Percentiles rank a stretch among this genome's conserved stretches.
Conservation (phyloP, 1,284 basidiomycete genomes). For the Bjerkandera adusta region DNA sequence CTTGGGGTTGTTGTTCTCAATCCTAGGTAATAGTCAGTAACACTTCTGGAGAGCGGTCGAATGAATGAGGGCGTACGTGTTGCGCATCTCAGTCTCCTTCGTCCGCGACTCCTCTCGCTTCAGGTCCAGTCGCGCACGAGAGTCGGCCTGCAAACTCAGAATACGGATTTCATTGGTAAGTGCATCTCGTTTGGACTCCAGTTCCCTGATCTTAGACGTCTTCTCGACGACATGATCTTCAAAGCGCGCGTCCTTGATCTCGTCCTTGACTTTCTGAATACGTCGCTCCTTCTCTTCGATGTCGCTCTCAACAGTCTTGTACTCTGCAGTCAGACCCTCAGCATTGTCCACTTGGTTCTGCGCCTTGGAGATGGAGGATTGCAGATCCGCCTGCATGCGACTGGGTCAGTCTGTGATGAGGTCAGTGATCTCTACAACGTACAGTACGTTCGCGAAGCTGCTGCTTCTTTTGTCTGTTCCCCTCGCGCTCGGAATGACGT, state of each 20-base stretch:
- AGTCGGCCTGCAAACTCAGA: conserved; percentile 81
- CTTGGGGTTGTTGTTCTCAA: conserved; percentile 58
- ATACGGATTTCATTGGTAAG: conserved; percentile 73
- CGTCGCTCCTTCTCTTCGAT: conserved; percentile 66
- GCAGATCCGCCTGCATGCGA: conserved; percentile 18
- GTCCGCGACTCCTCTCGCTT: conserved; percentile 68
- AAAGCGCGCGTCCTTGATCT: conserved; percentile 61
- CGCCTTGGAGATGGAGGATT: conserved; percentile 18
- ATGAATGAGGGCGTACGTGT: conserved; percentile 50
- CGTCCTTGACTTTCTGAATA: conserved; percentile 53
- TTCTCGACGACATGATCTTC: conserved; percentile 71
- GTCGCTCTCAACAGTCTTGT: conserved; percentile 39
- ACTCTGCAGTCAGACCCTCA: conserved; percentile 20
- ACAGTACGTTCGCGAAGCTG: conserved; percentile 64
- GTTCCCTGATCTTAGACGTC: conserved; percentile 46
- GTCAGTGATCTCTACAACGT: too few relatives aligned
- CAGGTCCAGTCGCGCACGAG: conserved; percentile 78
- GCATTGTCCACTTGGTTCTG: conserved; percentile 27
- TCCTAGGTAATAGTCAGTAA: conserved; percentile 36
- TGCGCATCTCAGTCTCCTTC: conserved; percentile 65
- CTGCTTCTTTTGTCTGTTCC: conserved; percentile 50
- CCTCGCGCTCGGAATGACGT: conserved; percentile 52
- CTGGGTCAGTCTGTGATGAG: background rate
- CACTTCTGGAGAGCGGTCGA: background rate
- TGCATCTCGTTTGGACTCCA: conserved; percentile 74